Evolutionary conservation across 371 early-diverging fungal species (phyloP).

Genomic region (Rhizopus sp.): DNA sequence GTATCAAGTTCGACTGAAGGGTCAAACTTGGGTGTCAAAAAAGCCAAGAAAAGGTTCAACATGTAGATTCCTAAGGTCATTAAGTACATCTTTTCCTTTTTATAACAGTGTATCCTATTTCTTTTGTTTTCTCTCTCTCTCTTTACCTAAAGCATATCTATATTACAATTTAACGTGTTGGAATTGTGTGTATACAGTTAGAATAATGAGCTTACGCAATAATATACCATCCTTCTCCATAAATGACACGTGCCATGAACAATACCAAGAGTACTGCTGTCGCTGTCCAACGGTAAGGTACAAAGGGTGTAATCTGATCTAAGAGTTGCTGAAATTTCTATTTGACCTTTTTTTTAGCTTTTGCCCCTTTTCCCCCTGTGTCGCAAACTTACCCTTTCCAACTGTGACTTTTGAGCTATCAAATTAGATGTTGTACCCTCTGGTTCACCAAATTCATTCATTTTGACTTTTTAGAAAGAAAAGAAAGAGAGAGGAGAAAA

Average conservation of each 20-base stretch:
- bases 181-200: not conserved
- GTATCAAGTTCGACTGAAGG: slow-evolving; percentile 80
- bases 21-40: slow-evolving; percentile 95
- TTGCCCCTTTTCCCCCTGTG: not conserved
- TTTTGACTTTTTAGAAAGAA: not conserved
- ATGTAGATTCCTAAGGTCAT: slow-evolving; percentile 83
- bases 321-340: slow-evolving; percentile 22
- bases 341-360: not conserved
- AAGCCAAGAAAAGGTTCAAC: slow-evolving; percentile 92
- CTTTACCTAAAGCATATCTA: slow-evolving; percentile 58
- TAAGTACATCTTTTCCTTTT: not conserved
- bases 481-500: no score
- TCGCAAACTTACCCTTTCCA: slow-evolving; percentile 39
- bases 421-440: slow-evolving; percentile 34
- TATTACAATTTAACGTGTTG: not conserved
- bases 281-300: slow-evolving; percentile 74
- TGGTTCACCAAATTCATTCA: slow-evolving; percentile 33
- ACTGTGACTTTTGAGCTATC: slow-evolving; percentile 41
- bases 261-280: slow-evolving; percentile 65
- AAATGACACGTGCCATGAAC: slow-evolving; percentile 81
- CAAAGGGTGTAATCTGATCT: slow-evolving; percentile 79
- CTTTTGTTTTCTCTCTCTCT: not conserved
- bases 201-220: slow-evolving; percentile 61
- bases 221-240: slow-evolving; percentile 94
- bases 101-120: no score